phyloP scores from a whole-genome alignment of 1,284 basidiomycete genomes.

The Sanghuangporus weigelae region DNA sequence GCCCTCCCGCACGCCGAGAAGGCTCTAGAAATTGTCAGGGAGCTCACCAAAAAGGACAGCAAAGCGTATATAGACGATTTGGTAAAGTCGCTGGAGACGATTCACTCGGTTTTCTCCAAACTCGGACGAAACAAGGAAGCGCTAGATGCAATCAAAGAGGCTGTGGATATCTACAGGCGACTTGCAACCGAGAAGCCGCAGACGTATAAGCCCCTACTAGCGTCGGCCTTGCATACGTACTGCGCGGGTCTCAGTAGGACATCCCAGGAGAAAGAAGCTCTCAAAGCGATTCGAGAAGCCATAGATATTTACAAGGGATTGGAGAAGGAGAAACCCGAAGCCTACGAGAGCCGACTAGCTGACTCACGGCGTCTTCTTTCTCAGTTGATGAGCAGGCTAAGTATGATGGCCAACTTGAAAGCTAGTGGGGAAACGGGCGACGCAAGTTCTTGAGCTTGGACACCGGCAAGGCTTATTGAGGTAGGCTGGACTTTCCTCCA shows the following conservation, averaged over 20 bases:
- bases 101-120: background rate
- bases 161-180: background rate
- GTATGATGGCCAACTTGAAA: background rate
- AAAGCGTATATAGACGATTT: background rate
- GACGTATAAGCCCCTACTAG: background rate
- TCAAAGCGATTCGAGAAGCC: background rate
- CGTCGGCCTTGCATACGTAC: background rate
- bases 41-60: background rate
- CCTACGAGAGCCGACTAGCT: background rate
- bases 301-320: background rate
- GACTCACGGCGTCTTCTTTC: background rate
- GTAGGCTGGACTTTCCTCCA: too few species aligned
- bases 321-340: background rate
- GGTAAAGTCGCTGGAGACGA: background rate
- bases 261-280: background rate
- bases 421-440: background rate
- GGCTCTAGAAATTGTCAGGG: background rate
- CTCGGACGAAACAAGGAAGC: background rate
- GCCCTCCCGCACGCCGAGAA: background rate
- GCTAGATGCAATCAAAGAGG: background rate
- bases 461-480: too few species aligned
- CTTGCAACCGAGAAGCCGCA: background rate
- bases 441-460: too few species aligned
- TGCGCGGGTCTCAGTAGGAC: background rate
- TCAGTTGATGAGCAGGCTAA: background rate